These are phyloP conservation scores for Macrophomina tecta DNA, from an alignment of 2,329 filamentous ascomycete species.

Conservation along the genomic window DNA sequence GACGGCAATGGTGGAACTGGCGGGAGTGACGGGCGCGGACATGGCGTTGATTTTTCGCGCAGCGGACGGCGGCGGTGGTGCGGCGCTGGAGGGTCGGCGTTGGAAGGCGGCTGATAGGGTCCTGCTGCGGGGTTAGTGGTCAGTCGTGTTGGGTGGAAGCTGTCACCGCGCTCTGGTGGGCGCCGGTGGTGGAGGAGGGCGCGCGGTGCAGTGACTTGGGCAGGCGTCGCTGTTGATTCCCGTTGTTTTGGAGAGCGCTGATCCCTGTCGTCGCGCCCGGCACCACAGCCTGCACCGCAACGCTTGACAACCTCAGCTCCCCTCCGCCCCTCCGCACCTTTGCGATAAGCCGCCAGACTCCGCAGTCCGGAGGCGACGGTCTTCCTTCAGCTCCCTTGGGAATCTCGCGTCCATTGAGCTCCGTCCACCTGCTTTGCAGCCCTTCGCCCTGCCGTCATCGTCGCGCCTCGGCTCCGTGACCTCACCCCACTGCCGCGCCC, in stretches of 20 bases:
- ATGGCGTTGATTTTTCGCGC: conserved; percentile 26
- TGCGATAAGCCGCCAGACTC: background rate
- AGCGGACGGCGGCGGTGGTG: background rate
- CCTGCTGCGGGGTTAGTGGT: conserved; percentile 20
- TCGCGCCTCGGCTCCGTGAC: conserved; percentile 13
- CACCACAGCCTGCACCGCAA: background rate
- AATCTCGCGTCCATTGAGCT: conserved; percentile 5
- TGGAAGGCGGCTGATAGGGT: background rate
- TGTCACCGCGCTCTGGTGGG: conserved; percentile 12
- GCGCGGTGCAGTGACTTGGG: conserved; percentile 4
- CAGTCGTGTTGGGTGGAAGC: conserved; percentile 7
- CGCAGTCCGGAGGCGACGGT: background rate
- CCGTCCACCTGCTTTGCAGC: background rate
- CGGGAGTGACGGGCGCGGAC: conserved; percentile 23
- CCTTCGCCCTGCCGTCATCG: background rate
- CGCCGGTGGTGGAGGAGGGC: background rate
- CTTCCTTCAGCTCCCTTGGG: background rate
- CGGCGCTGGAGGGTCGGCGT: background rate
- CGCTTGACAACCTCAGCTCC: background rate
- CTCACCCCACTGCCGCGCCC: conserved; percentile 23
- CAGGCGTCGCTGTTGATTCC: conserved; percentile 25
- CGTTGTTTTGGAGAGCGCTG: conserved; percentile 26
- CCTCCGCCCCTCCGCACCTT: background rate
- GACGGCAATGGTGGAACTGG: conserved; percentile 23
- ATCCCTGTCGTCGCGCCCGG: conserved; percentile 21